Percentiles rank a stretch among this genome's conserved stretches.
These are phyloP conservation scores for Domatiomyces globalis DNA, from an alignment of 2,329 filamentous ascomycete species.

Conservation along the genomic window DNA sequence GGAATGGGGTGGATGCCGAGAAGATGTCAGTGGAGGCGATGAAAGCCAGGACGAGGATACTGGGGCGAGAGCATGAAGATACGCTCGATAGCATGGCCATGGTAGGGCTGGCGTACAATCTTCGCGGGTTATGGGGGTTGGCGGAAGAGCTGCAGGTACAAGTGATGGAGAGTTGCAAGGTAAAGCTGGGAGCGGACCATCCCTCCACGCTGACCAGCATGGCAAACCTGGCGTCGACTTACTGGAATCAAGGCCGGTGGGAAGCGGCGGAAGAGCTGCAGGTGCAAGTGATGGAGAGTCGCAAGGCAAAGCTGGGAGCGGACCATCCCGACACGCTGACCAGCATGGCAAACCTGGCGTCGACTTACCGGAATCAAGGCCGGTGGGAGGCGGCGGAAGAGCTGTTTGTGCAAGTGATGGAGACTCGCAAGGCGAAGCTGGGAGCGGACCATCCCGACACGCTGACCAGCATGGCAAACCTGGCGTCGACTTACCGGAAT, in stretches of 20 bases:
- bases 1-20: slow-evolving; percentile 2
- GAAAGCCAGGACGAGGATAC: neutral
- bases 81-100: slow-evolving; percentile 13
- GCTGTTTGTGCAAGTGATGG: slow-evolving; percentile 8
- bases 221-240: slow-evolving; percentile 13
- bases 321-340: slow-evolving; percentile 14
- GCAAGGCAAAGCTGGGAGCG: slow-evolving; percentile 10
- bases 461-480: slow-evolving; percentile 23
- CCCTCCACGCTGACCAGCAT: slow-evolving; percentile 13
- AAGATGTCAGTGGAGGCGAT: slow-evolving; percentile 1
- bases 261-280: slow-evolving; percentile 12
- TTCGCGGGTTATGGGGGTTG: slow-evolving; percentile 2
- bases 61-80: slow-evolving; percentile 4
- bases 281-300: slow-evolving; percentile 11
- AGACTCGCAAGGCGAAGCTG: slow-evolving; percentile 11
- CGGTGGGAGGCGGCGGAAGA: slow-evolving; percentile 18
- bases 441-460: slow-evolving; percentile 9
- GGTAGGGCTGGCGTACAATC: slow-evolving; percentile 9
- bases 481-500: slow-evolving; percentile 6
- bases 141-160: slow-evolving; percentile 6
- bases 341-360: slow-evolving; percentile 11
- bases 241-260: slow-evolving; percentile 7
- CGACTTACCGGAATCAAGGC: slow-evolving; percentile 12
- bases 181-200: slow-evolving; percentile 9
- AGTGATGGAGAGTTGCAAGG: slow-evolving; percentile 1